These are phyloP conservation scores for Gelatoporia subvermispora DNA, from an alignment of 768 basidiomycete genomes.

Conservation along the genomic window DNA sequence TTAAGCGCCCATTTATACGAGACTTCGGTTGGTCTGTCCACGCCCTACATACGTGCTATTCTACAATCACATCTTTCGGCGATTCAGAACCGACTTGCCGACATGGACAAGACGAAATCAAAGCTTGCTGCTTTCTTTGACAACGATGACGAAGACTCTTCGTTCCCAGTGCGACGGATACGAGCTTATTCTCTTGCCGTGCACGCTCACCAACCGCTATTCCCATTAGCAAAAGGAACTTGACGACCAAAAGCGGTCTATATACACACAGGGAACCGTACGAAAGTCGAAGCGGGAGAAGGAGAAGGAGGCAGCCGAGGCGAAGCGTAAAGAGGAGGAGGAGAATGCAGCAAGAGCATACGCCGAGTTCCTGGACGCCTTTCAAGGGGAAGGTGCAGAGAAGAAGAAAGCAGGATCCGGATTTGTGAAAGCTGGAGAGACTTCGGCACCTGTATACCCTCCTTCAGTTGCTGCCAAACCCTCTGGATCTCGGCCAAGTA, in stretches of 20 bases:
- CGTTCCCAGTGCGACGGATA: conserved; percentile 90
- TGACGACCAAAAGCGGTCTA: conserved; percentile 80
- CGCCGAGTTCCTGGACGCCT: conserved; percentile 80
- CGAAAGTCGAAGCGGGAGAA: conserved; percentile 89
- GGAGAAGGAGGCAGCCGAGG: conserved; percentile 89
- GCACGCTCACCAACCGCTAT: conserved; percentile 58
- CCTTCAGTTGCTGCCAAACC: conserved; percentile 24
- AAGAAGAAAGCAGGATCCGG: conserved; percentile 48
- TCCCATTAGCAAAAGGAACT: conserved; percentile 75
- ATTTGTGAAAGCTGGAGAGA: conserved; percentile 54
- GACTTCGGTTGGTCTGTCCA: too few relatives aligned
- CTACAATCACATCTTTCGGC: neutral
- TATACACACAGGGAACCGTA: conserved; percentile 80
- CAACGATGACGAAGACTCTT: conserved; percentile 78
- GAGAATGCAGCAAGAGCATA: conserved; percentile 73
- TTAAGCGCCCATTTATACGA: too few relatives aligned
- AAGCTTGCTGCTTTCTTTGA: conserved; percentile 79
- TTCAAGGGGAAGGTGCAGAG: conserved; percentile 63
- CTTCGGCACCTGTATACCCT: conserved; percentile 45
- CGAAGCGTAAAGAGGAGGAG: conserved; percentile 82
- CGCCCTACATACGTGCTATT: too few relatives aligned
- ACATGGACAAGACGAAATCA: conserved; percentile 66
- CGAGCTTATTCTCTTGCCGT: conserved; percentile 51
- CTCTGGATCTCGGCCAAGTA: conserved; percentile 26
- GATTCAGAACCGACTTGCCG: neutral